Evolutionary conservation across 2,329 filamentous ascomycete species (phyloP).

Genomic region (Lecanicillium sp.): DNA sequence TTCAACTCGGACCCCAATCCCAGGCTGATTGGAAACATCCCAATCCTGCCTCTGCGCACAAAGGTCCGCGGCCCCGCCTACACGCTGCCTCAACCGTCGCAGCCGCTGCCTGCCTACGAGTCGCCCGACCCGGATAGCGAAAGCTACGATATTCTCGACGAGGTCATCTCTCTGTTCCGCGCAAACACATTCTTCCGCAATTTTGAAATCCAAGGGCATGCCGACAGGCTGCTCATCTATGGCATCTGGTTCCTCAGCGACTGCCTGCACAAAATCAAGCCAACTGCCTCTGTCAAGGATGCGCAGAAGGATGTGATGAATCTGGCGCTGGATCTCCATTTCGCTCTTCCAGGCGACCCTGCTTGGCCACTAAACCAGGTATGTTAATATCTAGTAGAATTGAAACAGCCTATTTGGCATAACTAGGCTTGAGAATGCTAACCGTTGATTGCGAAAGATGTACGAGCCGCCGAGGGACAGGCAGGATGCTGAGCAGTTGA

Average conservation of each 20-base stretch:
- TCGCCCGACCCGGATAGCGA: constrained; percentile 77
- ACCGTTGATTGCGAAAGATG: constrained; percentile 40
- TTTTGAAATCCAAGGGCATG: constrained; percentile 96
- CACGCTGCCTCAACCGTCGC: constrained; percentile 58
- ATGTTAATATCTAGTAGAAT: constrained; percentile 12
- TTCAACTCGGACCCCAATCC: constrained; percentile 75
- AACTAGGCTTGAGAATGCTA: not conserved
- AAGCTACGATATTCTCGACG: constrained; percentile 93
- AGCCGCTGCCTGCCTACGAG: constrained; percentile 50
- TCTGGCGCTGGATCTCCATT: constrained; percentile 83
- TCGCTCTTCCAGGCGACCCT: constrained; percentile 89
- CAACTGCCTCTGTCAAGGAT: constrained; percentile 53
- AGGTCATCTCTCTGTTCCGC: constrained; percentile 85
- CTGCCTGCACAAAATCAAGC: constrained; percentile 80
- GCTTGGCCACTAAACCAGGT: constrained; percentile 89
- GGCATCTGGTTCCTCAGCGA: constrained; percentile 93
- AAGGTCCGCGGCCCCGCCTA: constrained; percentile 93
- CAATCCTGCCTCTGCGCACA: constrained; percentile 87
- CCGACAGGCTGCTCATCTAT: constrained; percentile 91
- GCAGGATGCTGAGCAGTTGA: constrained; percentile 80
- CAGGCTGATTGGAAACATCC: constrained; percentile 75
- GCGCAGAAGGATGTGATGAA: constrained; percentile 75
- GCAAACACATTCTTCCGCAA: constrained; percentile 99
- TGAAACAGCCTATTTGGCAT: not conserved
- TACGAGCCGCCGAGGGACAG: constrained; percentile 84